Base-by-base conservation (phyloP, 2,329 filamentous ascomycete species). In the Penicillium sp. region DNA sequence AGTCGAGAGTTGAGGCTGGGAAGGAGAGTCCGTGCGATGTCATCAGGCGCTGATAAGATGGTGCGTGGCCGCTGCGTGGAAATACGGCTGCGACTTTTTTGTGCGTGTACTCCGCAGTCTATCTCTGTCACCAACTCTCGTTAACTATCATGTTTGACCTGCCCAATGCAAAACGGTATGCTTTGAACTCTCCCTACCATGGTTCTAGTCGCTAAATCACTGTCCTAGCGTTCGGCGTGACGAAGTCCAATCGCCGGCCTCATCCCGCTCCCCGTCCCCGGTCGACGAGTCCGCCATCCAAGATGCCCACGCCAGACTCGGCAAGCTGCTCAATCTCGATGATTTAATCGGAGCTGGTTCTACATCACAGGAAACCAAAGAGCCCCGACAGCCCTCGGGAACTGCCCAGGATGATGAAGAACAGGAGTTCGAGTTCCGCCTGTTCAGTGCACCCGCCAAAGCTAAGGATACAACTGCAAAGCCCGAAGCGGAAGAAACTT, bases 371-470 rank as follows among this genome's bases (percentile, higher is more conserved):
- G 24, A 46, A 4, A 41, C 51, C 3, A 48, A 49, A 28, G 40
- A 42, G 7, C 10, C 39, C 8, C 40, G 44, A 2, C 31, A 41
- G 14, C 31, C 41, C 11, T 29, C 35, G 20, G 24, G 32, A 27
- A 27, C 31, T 11, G 45, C 29, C n/a, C 47, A 39, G 1, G 49
- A 57, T 1, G 63, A 67, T 1, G 67, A 69, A 26, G 69, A 72
- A 44, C 66, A 70, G 45, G 69, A 71, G 49, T 72, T 71, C 44
- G 69, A 72, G 42, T 72, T 72, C 51, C 64, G 69, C 6, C 50
- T 72, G 11, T 72, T 72, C 57, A 68, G 62, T 35, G 62, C 61
- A 1, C 63, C 65, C 3, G 32, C 57, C 28, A 58, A 58, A 41
- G 32, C 47, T 8, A 51, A 48, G 26, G 40, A 49, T n/a, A 22